Conservation (phyloP, 148 eudicot genomes). For the Salicornia ramosissima region DNA sequence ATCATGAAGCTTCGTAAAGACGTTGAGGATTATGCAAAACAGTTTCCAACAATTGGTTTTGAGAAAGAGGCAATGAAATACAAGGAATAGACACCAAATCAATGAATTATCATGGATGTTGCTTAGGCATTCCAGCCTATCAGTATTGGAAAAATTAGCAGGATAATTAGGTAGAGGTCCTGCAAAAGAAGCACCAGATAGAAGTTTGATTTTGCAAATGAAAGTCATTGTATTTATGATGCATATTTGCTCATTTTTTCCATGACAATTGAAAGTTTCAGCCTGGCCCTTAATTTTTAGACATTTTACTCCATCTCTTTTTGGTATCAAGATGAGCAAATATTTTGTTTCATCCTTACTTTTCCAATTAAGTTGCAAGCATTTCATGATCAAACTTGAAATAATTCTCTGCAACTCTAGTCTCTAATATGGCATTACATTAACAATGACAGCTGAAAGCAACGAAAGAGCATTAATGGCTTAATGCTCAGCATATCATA, state of each 20-base stretch:
- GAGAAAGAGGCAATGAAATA: slow-evolving; percentile 96
- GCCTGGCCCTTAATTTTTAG: not conserved
- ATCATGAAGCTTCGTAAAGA: slow-evolving; percentile 61
- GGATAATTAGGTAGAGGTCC: not conserved
- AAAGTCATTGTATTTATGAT: not conserved
- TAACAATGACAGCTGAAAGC: not conserved
- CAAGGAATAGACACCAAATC: slow-evolving; percentile 42
- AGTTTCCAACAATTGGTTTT: slow-evolving; percentile 95
- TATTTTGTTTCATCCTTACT: not conserved
- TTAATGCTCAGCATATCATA: not conserved
- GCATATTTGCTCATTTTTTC: not conserved
- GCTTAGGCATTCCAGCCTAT: not conserved
- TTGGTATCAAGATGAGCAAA: not conserved
- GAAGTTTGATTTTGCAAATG: not conserved
- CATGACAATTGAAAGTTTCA: not conserved
- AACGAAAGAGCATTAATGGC: not conserved
- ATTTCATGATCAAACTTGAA: not conserved
- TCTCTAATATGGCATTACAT: not conserved
- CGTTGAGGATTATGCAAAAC: slow-evolving; percentile 94
- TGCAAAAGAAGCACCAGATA: not conserved
- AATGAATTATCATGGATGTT: not conserved
- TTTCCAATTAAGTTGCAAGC: not conserved
- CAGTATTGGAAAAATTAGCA: not conserved
- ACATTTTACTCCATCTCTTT: not conserved
- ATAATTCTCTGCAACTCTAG: not conserved